A percentile compares a stretch with the other conserved stretches of the same genome.
Conservation (phyloP, 2,329 filamentous ascomycete species). For the Xylariaceae sp. region DNA sequence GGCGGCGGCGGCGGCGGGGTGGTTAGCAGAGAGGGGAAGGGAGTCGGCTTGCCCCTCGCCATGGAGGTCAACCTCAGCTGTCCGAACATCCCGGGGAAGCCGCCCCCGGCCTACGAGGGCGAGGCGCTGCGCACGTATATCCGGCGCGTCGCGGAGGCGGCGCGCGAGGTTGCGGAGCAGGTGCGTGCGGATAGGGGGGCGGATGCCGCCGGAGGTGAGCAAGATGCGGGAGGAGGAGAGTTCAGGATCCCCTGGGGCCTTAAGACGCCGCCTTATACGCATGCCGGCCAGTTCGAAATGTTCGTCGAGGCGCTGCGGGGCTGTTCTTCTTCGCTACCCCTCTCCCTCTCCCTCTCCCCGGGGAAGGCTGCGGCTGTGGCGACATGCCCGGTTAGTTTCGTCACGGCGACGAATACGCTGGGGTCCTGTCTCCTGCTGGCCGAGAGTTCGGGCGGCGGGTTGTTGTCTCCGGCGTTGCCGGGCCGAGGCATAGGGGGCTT, state of each 20-base stretch:
- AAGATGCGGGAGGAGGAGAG: no score
- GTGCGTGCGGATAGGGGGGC: not conserved
- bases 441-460: slow-evolving; percentile 30
- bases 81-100: slow-evolving; percentile 72
- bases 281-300: slow-evolving; percentile 66
- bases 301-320: slow-evolving; percentile 58
- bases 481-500: slow-evolving; percentile 71
- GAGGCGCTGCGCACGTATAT: slow-evolving; percentile 62
- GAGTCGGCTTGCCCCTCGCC: slow-evolving; percentile 56
- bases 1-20: no score
- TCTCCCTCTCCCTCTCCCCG: no score
- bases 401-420: slow-evolving; percentile 77
- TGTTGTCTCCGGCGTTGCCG: slow-evolving; percentile 33
- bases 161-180: slow-evolving; percentile 41
- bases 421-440: slow-evolving; percentile 69
- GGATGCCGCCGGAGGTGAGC: no score
- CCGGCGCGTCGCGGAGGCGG: slow-evolving; percentile 31
- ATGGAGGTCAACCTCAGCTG: slow-evolving; percentile 82
- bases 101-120: slow-evolving; percentile 73
- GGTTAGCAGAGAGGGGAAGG: slow-evolving; percentile 32
- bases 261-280: slow-evolving; percentile 79
- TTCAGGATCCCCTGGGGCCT: slow-evolving; percentile 61
- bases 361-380: no score
- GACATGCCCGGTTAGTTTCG: slow-evolving; percentile 65
- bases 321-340: no score